phyloP scores from a whole-genome alignment of 331 rosid species.

The Stylosanthes scabra region DNA sequence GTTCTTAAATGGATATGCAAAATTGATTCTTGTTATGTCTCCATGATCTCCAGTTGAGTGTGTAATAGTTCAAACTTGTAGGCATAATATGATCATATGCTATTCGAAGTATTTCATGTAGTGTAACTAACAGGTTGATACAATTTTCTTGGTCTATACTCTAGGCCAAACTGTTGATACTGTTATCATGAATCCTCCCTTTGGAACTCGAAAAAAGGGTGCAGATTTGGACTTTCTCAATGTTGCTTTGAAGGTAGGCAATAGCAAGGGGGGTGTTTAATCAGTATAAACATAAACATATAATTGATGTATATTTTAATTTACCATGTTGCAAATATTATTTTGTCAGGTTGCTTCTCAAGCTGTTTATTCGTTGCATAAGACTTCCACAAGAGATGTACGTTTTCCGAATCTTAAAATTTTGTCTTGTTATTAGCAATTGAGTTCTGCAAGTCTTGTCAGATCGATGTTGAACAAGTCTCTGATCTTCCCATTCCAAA shows the following conservation, averaged over 20 bases:
- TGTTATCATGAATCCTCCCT: slow-evolving; percentile 94
- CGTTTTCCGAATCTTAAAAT: slow-evolving; percentile 43
- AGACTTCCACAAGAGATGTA: slow-evolving; percentile 93
- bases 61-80: not conserved
- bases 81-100: no score
- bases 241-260: slow-evolving; percentile 73
- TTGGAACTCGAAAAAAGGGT: slow-evolving; percentile 92
- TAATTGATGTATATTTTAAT: slow-evolving; percentile 29
- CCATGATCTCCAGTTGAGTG: slow-evolving; percentile 2
- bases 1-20: not conserved
- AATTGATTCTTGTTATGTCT: slow-evolving; percentile 2
- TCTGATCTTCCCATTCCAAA: slow-evolving; percentile 17
- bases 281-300: slow-evolving; percentile 1
- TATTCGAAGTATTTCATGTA: no score
- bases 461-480: not conserved
- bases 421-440: slow-evolving; percentile 11
- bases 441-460: slow-evolving; percentile 4
- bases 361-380: slow-evolving; percentile 94
- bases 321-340: slow-evolving; percentile 24
- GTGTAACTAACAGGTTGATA: slow-evolving; percentile 11
- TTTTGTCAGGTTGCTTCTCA: slow-evolving; percentile 76
- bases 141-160: slow-evolving; percentile 28
- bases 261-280: not conserved
- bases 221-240: slow-evolving; percentile 88
- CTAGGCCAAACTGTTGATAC: slow-evolving; percentile 80